Evolutionary conservation across 192 early-diverging fungal species (phyloP).

Genomic region (Coemansia sp.): DNA sequence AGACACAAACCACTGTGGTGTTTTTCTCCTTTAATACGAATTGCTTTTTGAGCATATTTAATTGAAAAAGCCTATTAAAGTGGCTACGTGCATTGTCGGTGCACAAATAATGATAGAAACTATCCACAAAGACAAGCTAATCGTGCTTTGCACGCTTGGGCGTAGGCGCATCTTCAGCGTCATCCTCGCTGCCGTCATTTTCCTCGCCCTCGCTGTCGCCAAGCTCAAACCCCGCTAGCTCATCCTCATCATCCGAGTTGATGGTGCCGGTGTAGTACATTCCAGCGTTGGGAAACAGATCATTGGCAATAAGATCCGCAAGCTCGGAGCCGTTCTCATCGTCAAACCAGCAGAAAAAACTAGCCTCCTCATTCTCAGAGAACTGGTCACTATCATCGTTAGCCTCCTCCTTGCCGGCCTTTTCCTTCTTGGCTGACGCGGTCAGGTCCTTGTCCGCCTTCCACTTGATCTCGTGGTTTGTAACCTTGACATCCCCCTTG

Average conservation of each 20-base stretch:
- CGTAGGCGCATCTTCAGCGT: constrained; percentile 38
- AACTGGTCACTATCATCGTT: constrained; percentile 49
- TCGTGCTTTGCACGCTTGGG: constrained; percentile 37
- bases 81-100: neutral
- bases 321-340: constrained; percentile 52
- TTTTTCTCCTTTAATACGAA: neutral
- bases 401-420: constrained; percentile 36
- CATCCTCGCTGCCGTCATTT: constrained; percentile 26
- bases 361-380: constrained; percentile 45
- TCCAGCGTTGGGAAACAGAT: constrained; percentile 76
- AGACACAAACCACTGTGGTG: neutral
- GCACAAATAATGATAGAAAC: constrained; percentile 9
- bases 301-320: constrained; percentile 49
- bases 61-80: neutral
- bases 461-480: constrained; percentile 59
- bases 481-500: constrained; percentile 58
- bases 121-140: constrained; percentile 4
- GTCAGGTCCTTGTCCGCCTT: constrained; percentile 61
- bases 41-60: neutral
- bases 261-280: constrained; percentile 86
- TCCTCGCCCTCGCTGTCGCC: constrained; percentile 25
- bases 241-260: constrained; percentile 63
- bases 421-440: constrained; percentile 26
- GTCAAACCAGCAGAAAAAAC: constrained; percentile 56
- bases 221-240: constrained; percentile 69